Conservation (phyloP, 2,329 filamentous ascomycete species). For the Trichoderma harzianum region DNA sequence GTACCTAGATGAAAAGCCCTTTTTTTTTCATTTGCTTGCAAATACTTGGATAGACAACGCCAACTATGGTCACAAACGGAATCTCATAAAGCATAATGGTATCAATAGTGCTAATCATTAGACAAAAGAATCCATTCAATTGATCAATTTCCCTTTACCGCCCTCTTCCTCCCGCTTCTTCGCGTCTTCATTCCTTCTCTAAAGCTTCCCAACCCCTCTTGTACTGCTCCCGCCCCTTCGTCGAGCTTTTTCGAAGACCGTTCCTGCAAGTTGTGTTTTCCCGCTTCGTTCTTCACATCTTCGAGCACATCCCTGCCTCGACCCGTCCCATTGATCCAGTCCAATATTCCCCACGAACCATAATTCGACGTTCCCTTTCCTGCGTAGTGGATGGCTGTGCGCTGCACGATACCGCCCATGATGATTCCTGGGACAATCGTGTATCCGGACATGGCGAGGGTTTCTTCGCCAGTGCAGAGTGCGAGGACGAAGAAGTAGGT, state of each 20-base stretch:
- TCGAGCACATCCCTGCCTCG: slow-evolving; percentile 50
- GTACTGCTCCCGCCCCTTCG: slow-evolving; percentile 33
- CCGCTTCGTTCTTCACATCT: slow-evolving; percentile 53
- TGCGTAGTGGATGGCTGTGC: slow-evolving; percentile 44
- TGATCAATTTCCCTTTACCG: neutral
- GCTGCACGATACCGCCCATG: slow-evolving; percentile 48
- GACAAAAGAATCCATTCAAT: neutral
- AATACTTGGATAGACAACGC: neutral
- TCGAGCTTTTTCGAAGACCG: slow-evolving; percentile 34
- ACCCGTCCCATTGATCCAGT: slow-evolving; percentile 58
- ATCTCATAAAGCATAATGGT: neutral
- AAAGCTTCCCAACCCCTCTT: slow-evolving; percentile 33
- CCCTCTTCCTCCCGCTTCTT: slow-evolving; percentile 28
- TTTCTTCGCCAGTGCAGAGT: slow-evolving; percentile 63
- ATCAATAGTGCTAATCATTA: neutral
- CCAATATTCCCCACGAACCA: slow-evolving; percentile 59
- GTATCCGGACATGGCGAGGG: slow-evolving; percentile 66
- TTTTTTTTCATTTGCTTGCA: neutral
- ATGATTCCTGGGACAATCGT: slow-evolving; percentile 53
- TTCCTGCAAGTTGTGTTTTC: slow-evolving; percentile 52
- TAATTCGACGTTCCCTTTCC: slow-evolving; percentile 56
- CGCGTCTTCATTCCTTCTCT: slow-evolving; percentile 28
- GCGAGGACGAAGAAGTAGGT: slow-evolving; percentile 65
- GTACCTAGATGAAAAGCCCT: too few relatives aligned
- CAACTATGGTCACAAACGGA: neutral